phyloP scores from a whole-genome alignment of 768 basidiomycete genomes.

The Fomitopsis serialis region DNA sequence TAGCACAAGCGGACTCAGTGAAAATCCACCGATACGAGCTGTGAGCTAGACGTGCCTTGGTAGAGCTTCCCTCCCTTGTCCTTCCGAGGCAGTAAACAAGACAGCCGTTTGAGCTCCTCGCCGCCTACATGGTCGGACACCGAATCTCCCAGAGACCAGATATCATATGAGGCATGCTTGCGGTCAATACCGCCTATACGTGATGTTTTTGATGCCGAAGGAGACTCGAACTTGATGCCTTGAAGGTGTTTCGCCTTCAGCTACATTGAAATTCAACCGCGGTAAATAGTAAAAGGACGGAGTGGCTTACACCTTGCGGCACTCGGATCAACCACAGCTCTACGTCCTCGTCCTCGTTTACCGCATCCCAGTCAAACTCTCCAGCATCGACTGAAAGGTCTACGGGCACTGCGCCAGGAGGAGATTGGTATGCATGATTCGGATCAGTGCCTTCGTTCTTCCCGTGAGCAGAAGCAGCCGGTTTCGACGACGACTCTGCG shows the following conservation, averaged over 20 bases:
- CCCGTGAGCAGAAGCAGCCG: conserved; percentile 21
- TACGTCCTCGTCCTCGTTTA: conserved; percentile 48
- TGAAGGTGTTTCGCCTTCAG: conserved; percentile 63
- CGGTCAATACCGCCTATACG: conserved; percentile 46
- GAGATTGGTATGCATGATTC: conserved; percentile 58
- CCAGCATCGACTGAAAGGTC: conserved; percentile 36
- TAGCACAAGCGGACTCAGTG: neutral
- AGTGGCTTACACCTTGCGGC: conserved; percentile 53
- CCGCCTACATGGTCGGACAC: conserved; percentile 38
- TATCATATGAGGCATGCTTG: conserved; percentile 53
- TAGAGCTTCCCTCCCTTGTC: conserved; percentile 56
- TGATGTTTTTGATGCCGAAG: conserved; percentile 33
- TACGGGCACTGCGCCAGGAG: conserved; percentile 44
- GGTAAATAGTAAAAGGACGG: neutral
- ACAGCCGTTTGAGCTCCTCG: conserved; percentile 57
- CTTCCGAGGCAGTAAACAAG: conserved; percentile 61
- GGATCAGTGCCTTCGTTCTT: conserved; percentile 52
- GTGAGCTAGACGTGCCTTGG: conserved; percentile 34
- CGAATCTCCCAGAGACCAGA: conserved; percentile 56
- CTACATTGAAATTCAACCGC: conserved; percentile 26
- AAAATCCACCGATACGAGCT: neutral
- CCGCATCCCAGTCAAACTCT: conserved; percentile 64
- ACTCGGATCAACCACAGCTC: conserved; percentile 71
- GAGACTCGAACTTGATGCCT: conserved; percentile 40
- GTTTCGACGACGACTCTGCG: conserved; percentile 7